Evolutionary conservation across 192 early-diverging fungal genomes (phyloP), one percentile per base, ranked within the genome.

Genomic region (Allomyces arbusculus): DNA sequence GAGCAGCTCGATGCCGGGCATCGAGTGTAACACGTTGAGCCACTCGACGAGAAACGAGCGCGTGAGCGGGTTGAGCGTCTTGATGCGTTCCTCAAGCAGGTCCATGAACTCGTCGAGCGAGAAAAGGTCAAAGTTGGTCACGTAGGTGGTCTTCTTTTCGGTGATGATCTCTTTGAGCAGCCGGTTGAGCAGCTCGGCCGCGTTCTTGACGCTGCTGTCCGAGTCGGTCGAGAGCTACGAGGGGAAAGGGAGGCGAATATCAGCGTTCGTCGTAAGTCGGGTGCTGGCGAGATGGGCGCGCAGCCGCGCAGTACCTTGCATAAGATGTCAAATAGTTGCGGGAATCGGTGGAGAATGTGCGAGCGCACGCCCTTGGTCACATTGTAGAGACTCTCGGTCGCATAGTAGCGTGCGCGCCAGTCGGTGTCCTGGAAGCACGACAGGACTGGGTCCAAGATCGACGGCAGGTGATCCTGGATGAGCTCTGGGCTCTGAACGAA

Each of bases 341-440:
- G 97, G 62, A 99, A 99, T 73, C 86, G 95, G 25, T 84, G 74
- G 62, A 99, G 73, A 14, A 95, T 87, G 64, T 89, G 83, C 5
- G 88, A 88, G 44, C 89, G 79, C 24, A 94, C 91, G 4, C 96
- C 97, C 64, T 99, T 99, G 23, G 87, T 87, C 63, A 99, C 92
- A 72, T 99, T 99, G 70, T 99, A 99, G 83, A 97, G 87, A 65
- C 84, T 86, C 75, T 99, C 97, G 68, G 92, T 97, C 2, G 97
- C 95, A 84, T 95, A 99, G 79, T 97, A 99, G 28, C 94, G 82
- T 61, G 97, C 93, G 16, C 89, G 80, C 26, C 85, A 84, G 72
- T 99, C 97, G 64, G 86, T 90, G 71, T 99, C 92, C 6, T 79
- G 73, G 66, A 97, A 88, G 66, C 94, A 96, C 26, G 91, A 80